Percentiles rank a stretch among this genome's conserved stretches.
Evolutionary conservation across 2,329 filamentous ascomycete species (phyloP).

Genomic region (Samsoniella hepiali): DNA sequence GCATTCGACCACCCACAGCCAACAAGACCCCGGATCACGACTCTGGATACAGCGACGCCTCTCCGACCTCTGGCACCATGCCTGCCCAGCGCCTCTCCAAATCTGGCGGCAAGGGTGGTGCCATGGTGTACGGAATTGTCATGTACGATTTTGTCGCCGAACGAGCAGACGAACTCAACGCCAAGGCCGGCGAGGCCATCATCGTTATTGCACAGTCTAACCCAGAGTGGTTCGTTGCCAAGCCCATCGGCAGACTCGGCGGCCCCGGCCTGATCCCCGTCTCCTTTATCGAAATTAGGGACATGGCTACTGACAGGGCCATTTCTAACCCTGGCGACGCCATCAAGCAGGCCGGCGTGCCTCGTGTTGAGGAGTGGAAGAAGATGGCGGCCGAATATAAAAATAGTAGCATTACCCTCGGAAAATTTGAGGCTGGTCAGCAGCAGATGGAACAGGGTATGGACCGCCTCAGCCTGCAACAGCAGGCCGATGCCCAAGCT

Average conservation of each 20-base stretch:
- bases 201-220: conserved; percentile 99
- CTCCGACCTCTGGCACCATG: conserved; percentile 25
- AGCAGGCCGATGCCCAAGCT: conserved; percentile 20
- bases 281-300: conserved; percentile 92
- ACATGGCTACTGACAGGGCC: conserved; percentile 83
- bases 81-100: conserved; percentile 43
- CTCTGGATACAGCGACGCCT: conserved; percentile 66
- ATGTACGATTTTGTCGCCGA: conserved; percentile 97
- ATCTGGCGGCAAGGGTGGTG: conserved; percentile 56
- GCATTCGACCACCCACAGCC: conserved; percentile 38
- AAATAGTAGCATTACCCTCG: conserved; percentile 95
- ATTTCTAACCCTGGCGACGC: conserved; percentile 81
- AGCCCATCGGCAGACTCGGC: conserved; percentile 95
- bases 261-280: conserved; percentile 94
- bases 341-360: conserved; percentile 83
- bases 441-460: conserved; percentile 13
- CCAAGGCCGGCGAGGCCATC: conserved; percentile 91
- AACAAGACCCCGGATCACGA: conserved; percentile 74
- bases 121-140: conserved; percentile 95
- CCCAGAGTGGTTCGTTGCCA: conserved; percentile 98
- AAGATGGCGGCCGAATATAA: conserved; percentile 99
- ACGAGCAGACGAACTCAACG: conserved; percentile 91
- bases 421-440: conserved; percentile 71
- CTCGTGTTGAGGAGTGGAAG: conserved; percentile 97
- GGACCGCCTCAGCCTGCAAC: conserved; percentile 30